phyloP scores from a whole-genome alignment of 2,329 filamentous ascomycete genomes.

The Madurella fahalii region DNA sequence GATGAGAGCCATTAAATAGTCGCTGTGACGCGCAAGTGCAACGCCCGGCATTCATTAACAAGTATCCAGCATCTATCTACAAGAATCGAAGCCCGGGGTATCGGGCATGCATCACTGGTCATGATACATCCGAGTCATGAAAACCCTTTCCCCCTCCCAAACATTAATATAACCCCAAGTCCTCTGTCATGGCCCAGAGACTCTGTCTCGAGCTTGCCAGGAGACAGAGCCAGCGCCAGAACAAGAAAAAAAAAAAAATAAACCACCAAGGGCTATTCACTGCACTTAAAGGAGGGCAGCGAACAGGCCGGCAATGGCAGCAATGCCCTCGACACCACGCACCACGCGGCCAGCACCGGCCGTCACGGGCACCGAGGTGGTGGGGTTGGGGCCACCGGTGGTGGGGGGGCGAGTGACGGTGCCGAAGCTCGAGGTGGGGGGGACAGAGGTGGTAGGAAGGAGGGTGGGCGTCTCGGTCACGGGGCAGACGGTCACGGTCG shows the following conservation, averaged over 20 bases:
- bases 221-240: not conserved
- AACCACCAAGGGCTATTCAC: not conserved
- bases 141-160: not conserved
- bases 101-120: not conserved
- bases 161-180: not conserved
- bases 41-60: not conserved
- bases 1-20: no score
- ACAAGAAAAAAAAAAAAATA: not conserved
- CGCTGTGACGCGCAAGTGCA: not conserved
- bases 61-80: not conserved
- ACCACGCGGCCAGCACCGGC: constrained; percentile 22
- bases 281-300: constrained; percentile 22
- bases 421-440: constrained; percentile 3
- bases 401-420: constrained; percentile 4
- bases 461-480: constrained; percentile 15
- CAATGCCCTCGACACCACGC: constrained; percentile 15
- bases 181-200: not conserved
- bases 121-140: not conserved
- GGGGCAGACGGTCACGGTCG: constrained; percentile 26
- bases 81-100: not conserved
- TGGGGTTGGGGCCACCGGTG: constrained; percentile 4
- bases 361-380: constrained; percentile 12
- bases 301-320: constrained; percentile 19
- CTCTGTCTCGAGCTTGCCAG: not conserved
- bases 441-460: not conserved